A percentile compares a stretch with the other conserved stretches of the same genome.
phyloP scores from a whole-genome alignment of 768 basidiomycete genomes.

The Phlebiopsis flavidoalba region DNA sequence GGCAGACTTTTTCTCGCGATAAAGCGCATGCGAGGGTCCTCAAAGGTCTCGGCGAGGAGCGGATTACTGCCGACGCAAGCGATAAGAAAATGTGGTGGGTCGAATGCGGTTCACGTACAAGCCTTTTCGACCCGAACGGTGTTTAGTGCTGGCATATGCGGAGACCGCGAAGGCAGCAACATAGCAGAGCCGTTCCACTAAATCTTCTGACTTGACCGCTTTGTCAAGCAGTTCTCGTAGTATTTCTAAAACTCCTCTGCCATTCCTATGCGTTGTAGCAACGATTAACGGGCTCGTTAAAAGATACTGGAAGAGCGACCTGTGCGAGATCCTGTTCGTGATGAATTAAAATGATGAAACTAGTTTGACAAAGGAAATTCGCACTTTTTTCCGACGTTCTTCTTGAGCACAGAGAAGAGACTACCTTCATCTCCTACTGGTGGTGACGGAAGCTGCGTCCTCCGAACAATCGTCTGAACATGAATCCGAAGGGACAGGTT shows the following conservation, averaged over 20 bases:
- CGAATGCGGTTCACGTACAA: constrained; percentile 52
- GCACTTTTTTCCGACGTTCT: constrained; percentile 86
- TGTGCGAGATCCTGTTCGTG: constrained; percentile 66
- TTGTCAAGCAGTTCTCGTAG: constrained; percentile 57
- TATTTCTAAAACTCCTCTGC: constrained; percentile 90
- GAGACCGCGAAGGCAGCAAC: constrained; percentile 86
- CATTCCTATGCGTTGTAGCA: constrained; percentile 73
- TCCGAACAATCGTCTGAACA: constrained; percentile 25
- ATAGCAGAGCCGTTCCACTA: constrained; percentile 65
- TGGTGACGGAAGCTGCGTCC: constrained; percentile 56
- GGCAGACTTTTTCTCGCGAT: constrained; percentile 85
- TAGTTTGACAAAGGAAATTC: too few relatives aligned
- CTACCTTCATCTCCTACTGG: constrained; percentile 74
- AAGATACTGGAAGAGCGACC: constrained; percentile 81
- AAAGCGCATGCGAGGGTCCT: constrained; percentile 75
- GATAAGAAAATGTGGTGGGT: background rate
- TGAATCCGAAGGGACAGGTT: background rate
- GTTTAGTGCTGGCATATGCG: constrained; percentile 73
- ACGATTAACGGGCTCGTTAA: constrained; percentile 85
- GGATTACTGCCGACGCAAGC: constrained; percentile 54
- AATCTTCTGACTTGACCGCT: constrained; percentile 53
- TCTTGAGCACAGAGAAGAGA: constrained; percentile 76
- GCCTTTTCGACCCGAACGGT: constrained; percentile 80
- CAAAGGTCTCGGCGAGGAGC: constrained; percentile 85
- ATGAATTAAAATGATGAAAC: too few relatives aligned